Base-by-base conservation (phyloP, 805 yeast genomes). In the Monosporozyma servazzii region DNA sequence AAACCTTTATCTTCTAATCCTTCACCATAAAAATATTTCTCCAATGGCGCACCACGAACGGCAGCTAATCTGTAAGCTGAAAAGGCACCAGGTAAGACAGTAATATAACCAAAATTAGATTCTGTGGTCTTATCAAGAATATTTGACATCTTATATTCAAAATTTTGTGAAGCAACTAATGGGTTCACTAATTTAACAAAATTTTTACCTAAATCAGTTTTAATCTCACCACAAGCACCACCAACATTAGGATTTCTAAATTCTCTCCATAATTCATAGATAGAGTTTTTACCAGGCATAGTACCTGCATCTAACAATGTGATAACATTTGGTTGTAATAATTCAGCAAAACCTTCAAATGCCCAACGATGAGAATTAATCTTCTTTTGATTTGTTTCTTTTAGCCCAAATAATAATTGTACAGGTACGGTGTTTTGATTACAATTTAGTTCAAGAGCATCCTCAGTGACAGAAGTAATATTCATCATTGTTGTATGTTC, bases 291-390 rank as follows among this genome's bases (percentile, higher is more conserved):
- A 4, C 86, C 79, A 2, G 98, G 96, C 66, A 84, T 84, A 1
- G 99, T 91, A 61, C 99, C 99, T 21, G 96, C 96, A 70, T 93
- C 98, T 49, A 93, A 72, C 50, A 91, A 72, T 54, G 88, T 82
- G 27, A 93, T 86, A 25, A 89, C 85, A 48, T 81, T 82, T 3
- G 99, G 98, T 49, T 85, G 76, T 50, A 91, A 70, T 30, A 85
- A 75, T 33, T 90, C 86, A 13, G 89, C 87, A 71, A 91, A 88
- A 1, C 96, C 95, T 67, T 91, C 93, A 69, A 91, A 82, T 30
- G 95, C 89, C 99, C 99, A 91, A 60, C 97, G 78, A 70, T 91
- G 99, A 3, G 96, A 88, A 68, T 91, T 91, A 66, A 91, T 91
- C 63, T 91, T 91, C 64, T 86, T 82, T 58, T 85, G 81, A 67